Base-by-base conservation (phyloP, 2,329 filamentous ascomycete genomes). In the Karstenula rhodostoma region DNA sequence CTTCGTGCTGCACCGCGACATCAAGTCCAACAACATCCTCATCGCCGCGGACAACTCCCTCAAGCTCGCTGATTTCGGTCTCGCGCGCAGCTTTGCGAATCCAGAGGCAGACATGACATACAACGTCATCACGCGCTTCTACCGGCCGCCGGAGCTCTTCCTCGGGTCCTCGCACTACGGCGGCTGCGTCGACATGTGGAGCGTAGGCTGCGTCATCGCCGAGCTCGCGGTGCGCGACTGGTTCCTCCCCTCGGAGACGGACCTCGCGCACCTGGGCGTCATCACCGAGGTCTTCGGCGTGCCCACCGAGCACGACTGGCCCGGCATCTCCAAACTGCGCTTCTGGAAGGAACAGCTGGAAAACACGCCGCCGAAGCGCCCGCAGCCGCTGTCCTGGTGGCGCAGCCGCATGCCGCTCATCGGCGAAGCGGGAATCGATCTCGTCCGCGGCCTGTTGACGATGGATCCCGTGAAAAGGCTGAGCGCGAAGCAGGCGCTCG, bases 11-110 rank as follows among this genome's bases (percentile, higher is more conserved):
- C 95, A 99, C 80, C 92, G 95, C 70, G 95, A 99, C 83, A 98
- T 99, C 83, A 99, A 99, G 81, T 94, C 94, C 50, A 98, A 98
- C 86, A 99, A 99, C 82, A 82, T 98, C 79, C 85, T 99, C 61
- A 96, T 99, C 70, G 93, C 93, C 23, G 91, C 92, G 44, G 92
- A 97, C 75, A 94, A 95, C 51, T 92, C 94, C 73, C 88, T 99
- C 73, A 98, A 98, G 78, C 87, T 99, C 53, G 95, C 94, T 37
- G 95, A 99, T 90, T 99, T 99, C 71, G 95, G 95, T 84, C 88
- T 99, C 35, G 95, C 95, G 6, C 85, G 95, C 64, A 87, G 86
- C 62, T 97, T 97, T 77, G 90, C 93, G 8, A 95, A 99, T 77
- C 94, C 95, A 0, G 92, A 93, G 72, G 84, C 88, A 57, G 85